Conservation (phyloP, 2,329 filamentous ascomycete species). For the Alternaria sp. region DNA sequence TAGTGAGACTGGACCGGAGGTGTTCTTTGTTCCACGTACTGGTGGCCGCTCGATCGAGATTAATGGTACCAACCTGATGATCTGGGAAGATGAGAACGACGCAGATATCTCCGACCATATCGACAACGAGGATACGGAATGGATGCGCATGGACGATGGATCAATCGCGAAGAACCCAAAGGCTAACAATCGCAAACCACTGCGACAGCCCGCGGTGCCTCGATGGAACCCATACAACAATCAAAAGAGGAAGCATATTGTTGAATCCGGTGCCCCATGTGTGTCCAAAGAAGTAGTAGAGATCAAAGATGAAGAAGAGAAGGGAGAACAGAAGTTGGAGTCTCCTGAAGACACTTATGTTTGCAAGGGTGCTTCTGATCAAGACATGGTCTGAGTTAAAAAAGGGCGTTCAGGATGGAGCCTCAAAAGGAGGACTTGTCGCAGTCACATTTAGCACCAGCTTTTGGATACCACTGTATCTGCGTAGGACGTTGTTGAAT, state of each 20-base stretch:
- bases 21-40: conserved; percentile 52
- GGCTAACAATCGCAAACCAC: conserved; percentile 44
- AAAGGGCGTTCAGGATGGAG: background rate
- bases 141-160: conserved; percentile 51
- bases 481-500: conserved; percentile 10
- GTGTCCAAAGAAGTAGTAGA: conserved; percentile 36
- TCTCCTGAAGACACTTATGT: conserved; percentile 12
- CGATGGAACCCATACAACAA: conserved; percentile 49
- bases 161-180: conserved; percentile 51
- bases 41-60: conserved; percentile 50
- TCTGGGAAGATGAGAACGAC: conserved; percentile 53
- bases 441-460: conserved; percentile 28
- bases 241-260: conserved; percentile 38
- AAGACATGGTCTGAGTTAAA: conserved; percentile 28
- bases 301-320: conserved; percentile 19
- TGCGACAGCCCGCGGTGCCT: conserved; percentile 34
- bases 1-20: conserved; percentile 25
- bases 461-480: conserved; percentile 32
- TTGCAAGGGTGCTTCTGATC: conserved; percentile 24
- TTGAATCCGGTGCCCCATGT: conserved; percentile 30
- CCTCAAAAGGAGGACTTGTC: conserved; percentile 7
- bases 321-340: conserved; percentile 28
- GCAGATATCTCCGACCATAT: conserved; percentile 51
- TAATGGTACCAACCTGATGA: conserved; percentile 51
- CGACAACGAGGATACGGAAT: conserved; percentile 48